Conservation (phyloP, 1,139 yeast genomes). For the Scheffersomyces lignicola region DNA sequence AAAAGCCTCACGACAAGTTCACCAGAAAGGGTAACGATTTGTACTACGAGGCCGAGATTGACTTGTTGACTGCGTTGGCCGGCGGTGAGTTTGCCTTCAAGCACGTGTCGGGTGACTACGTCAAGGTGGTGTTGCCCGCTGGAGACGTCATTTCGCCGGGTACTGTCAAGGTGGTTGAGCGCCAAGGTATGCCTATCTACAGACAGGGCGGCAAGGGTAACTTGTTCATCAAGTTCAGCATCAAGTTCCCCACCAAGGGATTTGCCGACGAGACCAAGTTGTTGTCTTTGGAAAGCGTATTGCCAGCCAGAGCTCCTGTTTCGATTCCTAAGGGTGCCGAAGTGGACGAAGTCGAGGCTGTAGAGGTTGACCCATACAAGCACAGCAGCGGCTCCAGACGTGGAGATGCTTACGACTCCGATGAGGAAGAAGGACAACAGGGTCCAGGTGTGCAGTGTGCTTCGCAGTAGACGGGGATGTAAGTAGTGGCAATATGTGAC, state of each 20-base stretch:
- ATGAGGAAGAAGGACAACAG: conserved; percentile 59
- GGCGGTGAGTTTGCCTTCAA: conserved; percentile 90
- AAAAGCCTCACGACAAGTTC: conserved; percentile 79
- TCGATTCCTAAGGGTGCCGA: conserved; percentile 61
- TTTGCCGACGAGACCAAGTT: conserved; percentile 68
- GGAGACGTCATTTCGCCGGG: conserved; percentile 95
- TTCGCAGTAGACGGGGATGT: conserved; percentile 55
- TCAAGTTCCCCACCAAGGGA: conserved; percentile 68
- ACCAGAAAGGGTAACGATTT: conserved; percentile 90
- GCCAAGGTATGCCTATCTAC: conserved; percentile 93
- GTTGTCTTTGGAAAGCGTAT: conserved; percentile 60
- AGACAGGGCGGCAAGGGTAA: conserved; percentile 78
- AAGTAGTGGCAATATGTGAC: no score
- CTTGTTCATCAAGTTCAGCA: conserved; percentile 65
- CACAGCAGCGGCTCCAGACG: conserved; percentile 50
- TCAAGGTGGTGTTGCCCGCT: conserved; percentile 78
- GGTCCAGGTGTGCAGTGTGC: conserved; percentile 89
- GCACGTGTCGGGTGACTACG: conserved; percentile 85
- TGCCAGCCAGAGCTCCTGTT: conserved; percentile 63
- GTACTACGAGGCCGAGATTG: conserved; percentile 82
- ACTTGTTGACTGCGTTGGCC: conserved; percentile 89
- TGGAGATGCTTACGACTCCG: conserved; percentile 62
- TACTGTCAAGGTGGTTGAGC: conserved; percentile 74
- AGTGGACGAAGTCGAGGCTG: conserved; percentile 81
- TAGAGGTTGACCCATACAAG: conserved; percentile 61